Percentiles rank a stretch among this genome's conserved stretches.
Evolutionary conservation across 1,284 basidiomycete genomes (phyloP).

Genomic region (Melanopsichium pennsylvanicum): DNA sequence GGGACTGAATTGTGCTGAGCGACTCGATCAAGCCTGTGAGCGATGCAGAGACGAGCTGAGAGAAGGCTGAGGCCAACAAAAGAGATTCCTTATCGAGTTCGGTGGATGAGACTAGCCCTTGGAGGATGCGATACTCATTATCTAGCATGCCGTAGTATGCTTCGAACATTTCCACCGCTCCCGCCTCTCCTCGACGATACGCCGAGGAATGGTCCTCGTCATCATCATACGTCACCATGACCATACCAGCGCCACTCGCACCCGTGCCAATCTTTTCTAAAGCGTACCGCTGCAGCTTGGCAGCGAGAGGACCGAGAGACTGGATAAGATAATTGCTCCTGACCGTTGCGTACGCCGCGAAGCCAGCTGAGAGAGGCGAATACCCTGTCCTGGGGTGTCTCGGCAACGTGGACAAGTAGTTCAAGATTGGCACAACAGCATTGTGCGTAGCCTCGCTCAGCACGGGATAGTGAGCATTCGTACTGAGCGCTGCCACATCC

Average conservation of each 20-base stretch:
- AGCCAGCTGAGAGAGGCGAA: constrained; percentile 43
- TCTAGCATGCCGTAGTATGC: constrained; percentile 54
- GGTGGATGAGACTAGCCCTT: constrained; percentile 33
- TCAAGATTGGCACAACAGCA: constrained; percentile 49
- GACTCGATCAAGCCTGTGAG: constrained; percentile 29
- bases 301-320: constrained; percentile 32
- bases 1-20: constrained; percentile 45
- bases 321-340: constrained; percentile 43
- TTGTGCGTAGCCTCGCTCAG: constrained; percentile 46
- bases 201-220: constrained; percentile 40
- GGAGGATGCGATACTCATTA: constrained; percentile 47
- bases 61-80: constrained; percentile 35
- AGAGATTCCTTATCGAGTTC: constrained; percentile 38
- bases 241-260: constrained; percentile 37
- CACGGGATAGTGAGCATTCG: constrained; percentile 34
- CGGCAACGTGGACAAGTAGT: constrained; percentile 52
- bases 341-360: constrained; percentile 40
- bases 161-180: constrained; percentile 45
- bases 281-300: constrained; percentile 39
- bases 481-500: constrained; percentile 46
- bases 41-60: constrained; percentile 33
- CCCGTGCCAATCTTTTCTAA: constrained; percentile 48
- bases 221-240: constrained; percentile 46
- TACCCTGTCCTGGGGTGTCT: constrained; percentile 48
- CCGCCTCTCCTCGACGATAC: constrained; percentile 41